Conservation (phyloP, 495 filamentous ascomycete genomes). For the Xylaria sp. region DNA sequence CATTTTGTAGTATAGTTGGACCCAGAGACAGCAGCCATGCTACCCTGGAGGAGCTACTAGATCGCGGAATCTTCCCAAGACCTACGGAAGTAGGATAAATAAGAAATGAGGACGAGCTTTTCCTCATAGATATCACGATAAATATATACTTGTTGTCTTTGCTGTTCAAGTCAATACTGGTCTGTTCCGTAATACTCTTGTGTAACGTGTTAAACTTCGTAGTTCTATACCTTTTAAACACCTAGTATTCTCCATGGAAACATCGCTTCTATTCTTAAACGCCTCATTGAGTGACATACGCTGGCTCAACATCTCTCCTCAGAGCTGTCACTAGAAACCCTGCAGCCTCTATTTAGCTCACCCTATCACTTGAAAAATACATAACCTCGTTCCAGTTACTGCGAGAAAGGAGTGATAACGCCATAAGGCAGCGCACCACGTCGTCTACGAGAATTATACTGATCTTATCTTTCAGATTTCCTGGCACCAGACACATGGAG, state of each 20-base stretch:
- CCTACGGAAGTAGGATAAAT: neutral
- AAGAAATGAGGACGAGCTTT: too few species aligned
- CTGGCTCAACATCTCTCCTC: neutral
- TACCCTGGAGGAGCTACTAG: neutral
- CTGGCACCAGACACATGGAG: neutral
- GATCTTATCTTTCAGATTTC: neutral
- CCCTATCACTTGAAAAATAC: constrained; percentile 9
- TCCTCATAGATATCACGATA: neutral
- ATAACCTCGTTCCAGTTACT: neutral
- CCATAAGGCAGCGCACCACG: neutral
- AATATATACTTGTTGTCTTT: neutral
- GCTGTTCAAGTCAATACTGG: neutral
- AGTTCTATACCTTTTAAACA: neutral
- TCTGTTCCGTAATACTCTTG: neutral
- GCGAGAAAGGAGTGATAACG: neutral
- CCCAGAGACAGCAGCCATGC: neutral
- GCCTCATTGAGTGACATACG: neutral
- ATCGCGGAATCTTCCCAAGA: neutral
- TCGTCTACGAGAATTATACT: neutral
- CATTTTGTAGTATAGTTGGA: neutral
- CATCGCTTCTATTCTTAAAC: constrained; percentile 9
- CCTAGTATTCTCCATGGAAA: neutral
- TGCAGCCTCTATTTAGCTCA: neutral
- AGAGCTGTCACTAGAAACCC: neutral
- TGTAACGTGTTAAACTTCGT: neutral